Evolutionary conservation across 495 filamentous ascomycete genomes (phyloP), one percentile per base, ranked within the genome.

Genomic region (Penicillium cinerascens): DNA sequence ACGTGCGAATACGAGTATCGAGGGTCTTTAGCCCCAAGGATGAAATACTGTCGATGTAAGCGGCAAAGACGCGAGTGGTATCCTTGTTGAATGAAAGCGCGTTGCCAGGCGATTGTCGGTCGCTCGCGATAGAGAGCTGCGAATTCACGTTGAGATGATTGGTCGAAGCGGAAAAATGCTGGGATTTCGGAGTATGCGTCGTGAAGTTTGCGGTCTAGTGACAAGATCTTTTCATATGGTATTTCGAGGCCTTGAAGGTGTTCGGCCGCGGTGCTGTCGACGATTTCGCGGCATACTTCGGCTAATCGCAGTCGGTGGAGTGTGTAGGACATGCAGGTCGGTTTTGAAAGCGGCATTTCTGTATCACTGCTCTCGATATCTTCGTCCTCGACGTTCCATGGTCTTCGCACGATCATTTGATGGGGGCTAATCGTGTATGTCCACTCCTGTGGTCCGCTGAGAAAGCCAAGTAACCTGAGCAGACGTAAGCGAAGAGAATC

Each of bases 371-470:
- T 51, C 15, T 57, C 48, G 7, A 67, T 53, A 1, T 52, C 55
- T 5, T 51, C 47, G 35, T 71, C 68, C 20, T 71, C 64, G 21
- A 68, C 29, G 37, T 73, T 69, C 22, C 60, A 51, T 2, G 75
- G 77, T 47, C 62, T 52, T 2, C 67, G 61, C 17, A 77, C 69
- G 15, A 70, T 61, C 58, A 81, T 71, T 26, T 79, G 76, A 11
- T 61, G 54, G 2, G 71, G 72, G 27, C 73, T 63, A 13, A 80
- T 69, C 3, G 67, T 57, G 51, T 80, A 81, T 6, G 67, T 78
- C 48, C 71, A 70, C 41, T 79, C 76, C 41, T 80, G 75, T 2
- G 78, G 78, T n/a, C 77, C 77, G 21, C 67, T 68, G 1, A 73
- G 49, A 42, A 67, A 73, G 0, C 61, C 56, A 7, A 73, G 33